phyloP scores from a whole-genome alignment of 2,329 filamentous ascomycete species.

The Arthrobotrys sphaeroides region DNA sequence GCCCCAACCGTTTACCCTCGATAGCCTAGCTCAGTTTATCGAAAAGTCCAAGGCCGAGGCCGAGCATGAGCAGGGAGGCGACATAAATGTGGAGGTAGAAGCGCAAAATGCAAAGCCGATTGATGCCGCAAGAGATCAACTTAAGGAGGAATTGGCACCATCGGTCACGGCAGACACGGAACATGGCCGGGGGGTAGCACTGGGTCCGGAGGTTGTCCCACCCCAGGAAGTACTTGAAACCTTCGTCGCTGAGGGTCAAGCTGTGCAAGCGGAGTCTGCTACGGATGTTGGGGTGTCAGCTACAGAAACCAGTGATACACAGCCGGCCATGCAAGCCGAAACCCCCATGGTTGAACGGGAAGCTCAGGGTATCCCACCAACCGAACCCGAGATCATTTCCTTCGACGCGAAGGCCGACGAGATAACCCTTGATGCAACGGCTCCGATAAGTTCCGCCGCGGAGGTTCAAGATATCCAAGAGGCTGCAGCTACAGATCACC shows the following conservation, averaged over 20 bases:
- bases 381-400: background rate
- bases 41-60: background rate
- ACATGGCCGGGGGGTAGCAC: background rate
- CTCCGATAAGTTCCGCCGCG: background rate
- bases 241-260: background rate
- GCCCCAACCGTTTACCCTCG: background rate
- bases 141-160: background rate
- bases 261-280: background rate
- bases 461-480: background rate
- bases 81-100: background rate
- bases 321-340: background rate
- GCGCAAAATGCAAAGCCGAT: background rate
- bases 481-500: background rate
- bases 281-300: background rate
- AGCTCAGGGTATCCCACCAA: background rate
- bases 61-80: background rate
- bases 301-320: background rate
- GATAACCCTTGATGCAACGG: background rate
- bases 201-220: background rate
- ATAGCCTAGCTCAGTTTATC: background rate
- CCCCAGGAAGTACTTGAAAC: background rate
- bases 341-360: background rate
- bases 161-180: background rate
- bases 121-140: background rate
- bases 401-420: background rate